phyloP scores from a whole-genome alignment of 2,329 filamentous ascomycete genomes.

The Curvularia lunata region DNA sequence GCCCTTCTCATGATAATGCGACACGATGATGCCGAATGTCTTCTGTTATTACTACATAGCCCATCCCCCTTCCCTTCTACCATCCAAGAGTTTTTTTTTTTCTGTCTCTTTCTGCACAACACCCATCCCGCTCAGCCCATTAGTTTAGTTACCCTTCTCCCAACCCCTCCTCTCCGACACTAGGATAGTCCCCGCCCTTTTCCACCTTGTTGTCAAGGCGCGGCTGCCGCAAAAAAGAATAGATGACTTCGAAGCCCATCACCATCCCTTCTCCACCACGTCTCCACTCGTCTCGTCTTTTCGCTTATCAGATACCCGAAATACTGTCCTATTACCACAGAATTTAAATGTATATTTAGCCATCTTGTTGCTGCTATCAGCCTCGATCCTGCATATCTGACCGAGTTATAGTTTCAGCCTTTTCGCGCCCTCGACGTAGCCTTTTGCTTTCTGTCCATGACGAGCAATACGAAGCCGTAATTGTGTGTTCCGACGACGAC shows the following conservation, averaged over 20 bases:
- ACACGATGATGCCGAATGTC: conserved; percentile 23
- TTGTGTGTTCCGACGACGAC: neutral
- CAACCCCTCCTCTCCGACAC: conserved; percentile 1
- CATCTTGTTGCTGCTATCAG: neutral
- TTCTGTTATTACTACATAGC: conserved; percentile 21
- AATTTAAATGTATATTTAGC: conserved; percentile 1
- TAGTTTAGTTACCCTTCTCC: conserved; percentile 12
- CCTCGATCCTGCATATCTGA: neutral
- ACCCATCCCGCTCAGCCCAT: conserved; percentile 18
- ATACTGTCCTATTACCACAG: neutral
- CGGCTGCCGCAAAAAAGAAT: conserved; percentile 19
- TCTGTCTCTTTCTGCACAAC: conserved; percentile 4
- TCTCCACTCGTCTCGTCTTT: conserved; percentile 9
- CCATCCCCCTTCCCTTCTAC: conserved; percentile 11
- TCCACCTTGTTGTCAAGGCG: conserved; percentile 14
- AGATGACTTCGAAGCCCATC: conserved; percentile 16
- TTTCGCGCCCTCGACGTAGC: neutral
- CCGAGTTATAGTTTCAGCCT: neutral
- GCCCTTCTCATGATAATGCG: conserved; percentile 21
- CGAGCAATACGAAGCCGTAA: neutral
- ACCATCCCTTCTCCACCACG: conserved; percentile 2
- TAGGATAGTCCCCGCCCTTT: conserved; percentile 13
- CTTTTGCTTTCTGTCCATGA: neutral
- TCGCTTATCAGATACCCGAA: conserved; percentile 1
- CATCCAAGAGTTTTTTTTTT: conserved; percentile 5